A percentile compares a stretch with the other conserved stretches of the same genome.
phyloP scores from a whole-genome alignment of 2,329 filamentous ascomycete genomes.

The Sporothrix protearum region DNA sequence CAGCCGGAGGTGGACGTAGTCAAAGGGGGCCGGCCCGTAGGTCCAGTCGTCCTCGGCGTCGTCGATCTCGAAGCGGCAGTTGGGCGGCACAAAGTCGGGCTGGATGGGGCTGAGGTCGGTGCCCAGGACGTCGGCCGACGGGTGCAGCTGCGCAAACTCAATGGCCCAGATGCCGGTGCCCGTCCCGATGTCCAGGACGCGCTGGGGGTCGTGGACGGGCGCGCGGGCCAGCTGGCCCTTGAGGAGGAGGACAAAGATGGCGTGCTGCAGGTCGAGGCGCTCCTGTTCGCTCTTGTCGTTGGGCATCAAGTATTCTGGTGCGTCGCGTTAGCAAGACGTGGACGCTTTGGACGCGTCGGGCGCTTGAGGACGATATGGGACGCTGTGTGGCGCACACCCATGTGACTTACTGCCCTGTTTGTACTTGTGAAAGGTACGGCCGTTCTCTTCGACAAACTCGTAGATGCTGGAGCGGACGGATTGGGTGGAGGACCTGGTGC shows the following conservation, averaged over 20 bases:
- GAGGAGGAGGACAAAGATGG: slow-evolving; percentile 25
- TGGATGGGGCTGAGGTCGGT: slow-evolving; percentile 53
- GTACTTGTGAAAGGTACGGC: slow-evolving; percentile 28
- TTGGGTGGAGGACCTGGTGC: slow-evolving; percentile 21
- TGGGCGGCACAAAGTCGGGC: slow-evolving; percentile 53
- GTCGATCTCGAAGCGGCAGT: slow-evolving; percentile 63
- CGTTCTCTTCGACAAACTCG: slow-evolving; percentile 29
- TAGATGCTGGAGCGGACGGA: slow-evolving; percentile 27
- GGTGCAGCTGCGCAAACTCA: slow-evolving; percentile 40
- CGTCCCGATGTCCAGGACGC: slow-evolving; percentile 28
- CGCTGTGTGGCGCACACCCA: too few relatives aligned
- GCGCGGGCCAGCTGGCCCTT: slow-evolving; percentile 28
- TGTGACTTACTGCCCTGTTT: slow-evolving; percentile 28
- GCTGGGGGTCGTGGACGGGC: slow-evolving; percentile 26
- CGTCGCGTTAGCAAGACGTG: too few relatives aligned
- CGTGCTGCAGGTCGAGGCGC: slow-evolving; percentile 26
- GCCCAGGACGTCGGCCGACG: slow-evolving; percentile 42
- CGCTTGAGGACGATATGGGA: too few relatives aligned
- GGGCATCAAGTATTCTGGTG: slow-evolving; percentile 27
- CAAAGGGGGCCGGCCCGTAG: slow-evolving; percentile 47
- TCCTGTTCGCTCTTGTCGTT: slow-evolving; percentile 29
- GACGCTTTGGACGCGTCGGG: too few relatives aligned
- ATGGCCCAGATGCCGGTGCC: slow-evolving; percentile 25
- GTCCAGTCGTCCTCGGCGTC: slow-evolving; percentile 54
- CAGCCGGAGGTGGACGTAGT: slow-evolving; percentile 55